phyloP scores from a whole-genome alignment of 441 rosid species.

The Syzygium malaccense region DNA sequence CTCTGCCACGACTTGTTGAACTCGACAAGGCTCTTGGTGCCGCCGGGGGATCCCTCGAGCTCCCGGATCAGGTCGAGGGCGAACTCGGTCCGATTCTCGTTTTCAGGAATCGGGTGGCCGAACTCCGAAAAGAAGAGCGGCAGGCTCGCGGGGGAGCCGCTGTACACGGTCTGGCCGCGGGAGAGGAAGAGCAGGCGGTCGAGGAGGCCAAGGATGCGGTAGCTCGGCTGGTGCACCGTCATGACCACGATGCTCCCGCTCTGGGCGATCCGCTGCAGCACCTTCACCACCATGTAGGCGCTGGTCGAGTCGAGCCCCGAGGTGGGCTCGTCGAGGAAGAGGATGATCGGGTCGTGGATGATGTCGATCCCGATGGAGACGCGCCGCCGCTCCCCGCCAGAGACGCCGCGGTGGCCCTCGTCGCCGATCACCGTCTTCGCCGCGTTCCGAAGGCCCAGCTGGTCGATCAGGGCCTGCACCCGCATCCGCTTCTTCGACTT shows the following conservation, averaged over 20 bases:
- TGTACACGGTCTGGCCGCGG: constrained; percentile 74
- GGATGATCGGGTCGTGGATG: constrained; percentile 67
- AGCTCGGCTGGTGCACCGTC: constrained; percentile 85
- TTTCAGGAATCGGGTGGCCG: constrained; percentile 70
- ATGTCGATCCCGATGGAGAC: constrained; percentile 81
- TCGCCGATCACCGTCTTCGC: constrained; percentile 81
- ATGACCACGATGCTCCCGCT: constrained; percentile 79
- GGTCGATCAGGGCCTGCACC: constrained; percentile 66
- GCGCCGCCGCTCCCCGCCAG: constrained; percentile 77
- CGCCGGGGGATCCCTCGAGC: constrained; percentile 77
- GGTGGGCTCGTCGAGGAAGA: constrained; percentile 83
- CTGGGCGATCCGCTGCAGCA: constrained; percentile 69
- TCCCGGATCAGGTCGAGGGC: constrained; percentile 66
- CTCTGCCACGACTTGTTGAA: constrained; percentile 62
- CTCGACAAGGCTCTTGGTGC: constrained; percentile 62
- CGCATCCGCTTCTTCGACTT: constrained; percentile 57
- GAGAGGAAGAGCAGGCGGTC: constrained; percentile 65
- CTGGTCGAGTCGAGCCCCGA: constrained; percentile 81
- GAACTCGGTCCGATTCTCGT: constrained; percentile 69
- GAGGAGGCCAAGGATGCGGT: constrained; percentile 55
- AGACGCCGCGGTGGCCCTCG: constrained; percentile 81
- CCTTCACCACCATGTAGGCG: constrained; percentile 84
- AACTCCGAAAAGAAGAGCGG: constrained; percentile 52
- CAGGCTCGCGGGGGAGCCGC: constrained; percentile 52
- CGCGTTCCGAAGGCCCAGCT: constrained; percentile 60